Base-by-base conservation (phyloP, 2,329 filamentous ascomycete species). In the Stachybotrys elegans region DNA sequence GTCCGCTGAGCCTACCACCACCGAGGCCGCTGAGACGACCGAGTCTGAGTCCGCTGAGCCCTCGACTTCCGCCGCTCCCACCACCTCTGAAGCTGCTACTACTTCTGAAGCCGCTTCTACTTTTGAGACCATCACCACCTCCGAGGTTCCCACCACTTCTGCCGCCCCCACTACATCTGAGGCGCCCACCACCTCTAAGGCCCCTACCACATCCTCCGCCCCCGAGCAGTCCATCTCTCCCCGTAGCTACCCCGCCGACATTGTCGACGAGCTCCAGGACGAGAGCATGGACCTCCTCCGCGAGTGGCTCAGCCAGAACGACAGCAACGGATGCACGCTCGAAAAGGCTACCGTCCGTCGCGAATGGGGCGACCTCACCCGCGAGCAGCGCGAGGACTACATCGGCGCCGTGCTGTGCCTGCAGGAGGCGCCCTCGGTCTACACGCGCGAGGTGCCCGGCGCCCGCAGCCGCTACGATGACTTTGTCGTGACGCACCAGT, bases 181-280 rank as follows among this genome's bases (percentile, higher is more conserved):
- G 22, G 21, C 36, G 13, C 13, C 36, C 14, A 29, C 25, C 12
- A 5, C 36, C 20, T 29, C 25, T 29, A n/a, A 29, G 25, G n/a
- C 25, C n/a, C 25, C 25, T 29, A 39, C 19, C 19, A 39, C 36
- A 17, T 39, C 36, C 22, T n/a, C 27, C 4, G 22, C 38, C 29
- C 38, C 38, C 22, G 22, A 27, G 22, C 7, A 29, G 38, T 16
- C 38, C 11, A 40, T 16, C 14, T 23, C 29, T 3, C 19, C 38
- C 16, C 44, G 44, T 17, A 22, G n/a, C 40, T 50, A 48, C 39
- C 46, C 48, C n/a, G 40, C 43, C 43, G 48, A 51, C 22, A 31
- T 39, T 16, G 48, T 51, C 27, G 48, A 51, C 21, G 40, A 45
- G 17, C 46, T 51, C 14, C 38, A 44, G 19, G 48, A 46, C 17